Evolutionary conservation across 2,329 filamentous ascomycete species (phyloP), one percentile per base, ranked within the genome.

Genomic region (Fusarium nisikadoi): DNA sequence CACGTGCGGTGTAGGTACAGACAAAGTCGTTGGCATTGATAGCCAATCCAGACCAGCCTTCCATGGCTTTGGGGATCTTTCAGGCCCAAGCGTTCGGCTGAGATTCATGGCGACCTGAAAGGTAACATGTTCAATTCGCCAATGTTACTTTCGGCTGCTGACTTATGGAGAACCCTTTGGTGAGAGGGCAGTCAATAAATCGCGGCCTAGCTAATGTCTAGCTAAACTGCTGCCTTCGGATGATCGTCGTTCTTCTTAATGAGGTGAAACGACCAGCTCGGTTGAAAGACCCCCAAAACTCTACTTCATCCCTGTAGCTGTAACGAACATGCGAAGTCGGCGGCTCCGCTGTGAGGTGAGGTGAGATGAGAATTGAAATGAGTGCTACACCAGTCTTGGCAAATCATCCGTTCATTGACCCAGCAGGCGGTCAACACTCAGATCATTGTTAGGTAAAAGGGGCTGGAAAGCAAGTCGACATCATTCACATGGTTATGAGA

Each of bases 191-290:
- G 33, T 64, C 43, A 69, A 58, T 57, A 38, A 41, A 46, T 70
- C 46, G 47, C 41, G 38, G 39, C 38, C 33, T 49, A 58, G 41
- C 70, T 46, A 56, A 47, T 38, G 42, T 50, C 45, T 47, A 36
- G 41, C 38, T 61, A 65, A 50, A 54, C 39, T 65, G 64, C 68
- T 72, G 65, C 59, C 54, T 52, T 65, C 33, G 45, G 49, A 65
- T 65, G 69, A 72, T 71, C 65, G 66, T 70, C 70, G 49, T 50
- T 45, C 36, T 55, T 53, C 38, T 55, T 65, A 43, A 57, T 53
- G 39, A 64, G 53, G 60, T 72, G 69, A 72, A 72, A 72, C 70
- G 69, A 72, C 52, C 69, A 72, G 65, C 35, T 72, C 65, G 65
- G 70, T 70, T 57, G 58, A 65, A 45, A 36, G 41, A 20, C 68